Conservation (phyloP, 169 alveolate genomes). For the Perkinsus chesapeaki region DNA sequence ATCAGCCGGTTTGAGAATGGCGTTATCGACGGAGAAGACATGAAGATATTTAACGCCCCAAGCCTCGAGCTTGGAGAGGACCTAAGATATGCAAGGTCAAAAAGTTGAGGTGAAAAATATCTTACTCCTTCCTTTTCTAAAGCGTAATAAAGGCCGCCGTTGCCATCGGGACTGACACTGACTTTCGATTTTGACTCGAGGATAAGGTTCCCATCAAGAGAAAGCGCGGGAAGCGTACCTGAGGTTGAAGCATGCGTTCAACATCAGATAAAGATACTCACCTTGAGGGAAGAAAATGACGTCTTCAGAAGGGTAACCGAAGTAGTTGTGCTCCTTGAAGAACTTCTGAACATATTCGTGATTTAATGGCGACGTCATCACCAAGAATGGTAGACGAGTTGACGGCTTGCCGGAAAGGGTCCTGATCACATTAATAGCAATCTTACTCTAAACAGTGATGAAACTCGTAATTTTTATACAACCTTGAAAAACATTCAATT, state of each 20-base stretch:
- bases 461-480: too few species aligned
- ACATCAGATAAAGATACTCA: background rate
- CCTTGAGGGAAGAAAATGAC: conserved; percentile 51
- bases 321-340: conserved; percentile 46
- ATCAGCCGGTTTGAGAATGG: conserved; percentile 51
- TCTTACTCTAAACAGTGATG: too few species aligned
- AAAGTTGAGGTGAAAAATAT: conserved; percentile 3
- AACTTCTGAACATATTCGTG: conserved; percentile 37
- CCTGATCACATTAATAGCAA: too few species aligned
- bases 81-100: background rate
- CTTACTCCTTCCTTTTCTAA: conserved; percentile 34
- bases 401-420: background rate
- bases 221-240: conserved; percentile 54
- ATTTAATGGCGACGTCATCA: conserved; percentile 53
- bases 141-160: conserved; percentile 66
- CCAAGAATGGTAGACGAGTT: conserved; percentile 33
- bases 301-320: conserved; percentile 43
- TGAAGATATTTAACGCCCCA: conserved; percentile 49
- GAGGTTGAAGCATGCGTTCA: background rate
- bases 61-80: conserved; percentile 32
- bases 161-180: conserved; percentile 59
- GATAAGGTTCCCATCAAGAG: conserved; percentile 51
- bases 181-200: conserved; percentile 34
- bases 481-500: too few species aligned
- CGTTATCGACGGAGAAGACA: conserved; percentile 57